Base-by-base conservation (phyloP, 2,329 filamentous ascomycete species). In the Rhynchosporium secalis region DNA sequence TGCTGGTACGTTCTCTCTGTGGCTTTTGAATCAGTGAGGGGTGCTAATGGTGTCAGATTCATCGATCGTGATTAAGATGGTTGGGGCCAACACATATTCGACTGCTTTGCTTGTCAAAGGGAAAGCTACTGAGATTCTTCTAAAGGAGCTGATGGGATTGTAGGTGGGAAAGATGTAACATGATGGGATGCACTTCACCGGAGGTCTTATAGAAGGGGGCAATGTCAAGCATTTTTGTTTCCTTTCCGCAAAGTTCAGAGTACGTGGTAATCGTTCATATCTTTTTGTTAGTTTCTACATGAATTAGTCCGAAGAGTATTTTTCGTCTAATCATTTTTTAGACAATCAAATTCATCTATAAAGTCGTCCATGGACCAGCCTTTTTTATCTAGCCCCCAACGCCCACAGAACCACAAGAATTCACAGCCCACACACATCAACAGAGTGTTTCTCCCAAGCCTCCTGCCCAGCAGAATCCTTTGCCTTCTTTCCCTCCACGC, bases 381-480 rank as follows among this genome's bases (percentile, higher is more conserved):
- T 55, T 56, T 26, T 56, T 13, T 56, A 46, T 33, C 10, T 40
- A 40, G 9, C 12, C 36, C 3, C 36, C 33, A 40, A 13, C 38
- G 15, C 8, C 48, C 48, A 43, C 10, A 28, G 8, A 15, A 1
- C 33, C 12, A 26, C 31, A 20, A 3, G 10, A 36, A 4, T 10
- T 51, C 29, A 60, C 47, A 62, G 12, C 3, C 62, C 62, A 38
- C 56, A 63, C 45, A 66, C 38, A 59, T 66, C 62, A 52, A 62
- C 62, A 56, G 64, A 49, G 56, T 64, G 62, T 38, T 62, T 54
- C 12, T 66, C 60, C 62, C 64, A 66, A 4, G 61, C 57, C 45
- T 58, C 62, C 28, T 59, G 51, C 7, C 28, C 62, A 29, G 57
- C 46, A 29, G 71, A 75, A 41, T 72, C 73, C 0, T 68, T 69